phyloP scores from a whole-genome alignment of 768 basidiomycete species.

The Amylocystis lapponica region DNA sequence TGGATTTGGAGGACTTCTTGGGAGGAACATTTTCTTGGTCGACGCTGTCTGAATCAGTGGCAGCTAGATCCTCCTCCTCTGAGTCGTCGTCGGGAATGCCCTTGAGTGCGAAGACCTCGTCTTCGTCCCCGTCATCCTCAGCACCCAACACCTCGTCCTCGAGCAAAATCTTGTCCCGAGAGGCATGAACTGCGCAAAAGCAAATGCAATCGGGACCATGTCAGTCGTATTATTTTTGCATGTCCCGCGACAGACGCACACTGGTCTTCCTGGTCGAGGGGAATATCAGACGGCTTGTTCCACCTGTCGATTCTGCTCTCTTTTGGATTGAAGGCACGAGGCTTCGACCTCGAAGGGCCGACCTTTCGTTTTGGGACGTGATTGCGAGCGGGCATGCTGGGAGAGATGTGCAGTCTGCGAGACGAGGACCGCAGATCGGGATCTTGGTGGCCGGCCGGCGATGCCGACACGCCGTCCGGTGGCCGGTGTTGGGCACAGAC shows the following conservation, averaged over 20 bases:
- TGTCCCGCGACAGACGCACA: constrained; percentile 41
- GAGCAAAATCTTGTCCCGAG: constrained; percentile 72
- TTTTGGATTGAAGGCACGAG: constrained; percentile 44
- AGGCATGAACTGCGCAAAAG: constrained; percentile 53
- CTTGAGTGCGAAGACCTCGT: constrained; percentile 76
- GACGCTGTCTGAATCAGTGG: constrained; percentile 22
- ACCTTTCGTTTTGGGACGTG: constrained; percentile 31
- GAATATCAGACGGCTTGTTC: constrained; percentile 63
- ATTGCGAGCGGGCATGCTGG: too few species aligned
- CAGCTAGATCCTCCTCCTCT: constrained; percentile 31
- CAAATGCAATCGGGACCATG: neutral
- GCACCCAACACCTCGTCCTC: constrained; percentile 48
- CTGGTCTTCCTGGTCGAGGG: constrained; percentile 72
- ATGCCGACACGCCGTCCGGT: too few species aligned
- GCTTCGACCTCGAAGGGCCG: constrained; percentile 29
- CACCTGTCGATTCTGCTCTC: constrained; percentile 58
- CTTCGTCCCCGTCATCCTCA: constrained; percentile 58
- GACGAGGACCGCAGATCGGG: too few species aligned
- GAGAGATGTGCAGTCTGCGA: too few species aligned
- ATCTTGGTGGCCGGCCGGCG: too few species aligned
- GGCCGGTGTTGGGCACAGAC: too few species aligned
- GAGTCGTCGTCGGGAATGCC: constrained; percentile 41
- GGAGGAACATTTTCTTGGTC: constrained; percentile 12
- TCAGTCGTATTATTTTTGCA: constrained; percentile 1
- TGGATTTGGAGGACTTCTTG: constrained; percentile 17